phyloP scores from a whole-genome alignment of 2,329 filamentous ascomycete genomes.

The Pseudonectria buxi region DNA sequence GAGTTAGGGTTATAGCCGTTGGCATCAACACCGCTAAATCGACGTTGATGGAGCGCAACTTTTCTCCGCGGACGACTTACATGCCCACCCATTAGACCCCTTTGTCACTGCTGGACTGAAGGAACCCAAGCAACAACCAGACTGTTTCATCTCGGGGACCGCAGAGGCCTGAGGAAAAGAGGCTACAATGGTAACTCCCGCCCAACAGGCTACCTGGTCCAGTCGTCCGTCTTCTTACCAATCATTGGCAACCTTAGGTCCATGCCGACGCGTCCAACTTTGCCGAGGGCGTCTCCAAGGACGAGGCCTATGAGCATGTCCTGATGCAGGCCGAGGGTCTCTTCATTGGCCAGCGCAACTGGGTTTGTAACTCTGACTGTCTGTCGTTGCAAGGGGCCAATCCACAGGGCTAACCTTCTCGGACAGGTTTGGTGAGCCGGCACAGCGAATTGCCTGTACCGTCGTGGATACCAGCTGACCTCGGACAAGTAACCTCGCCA shows the following conservation, averaged over 20 bases:
- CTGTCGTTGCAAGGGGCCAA: slow-evolving; percentile 3
- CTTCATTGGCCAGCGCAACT: slow-evolving; percentile 68
- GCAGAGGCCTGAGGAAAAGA: no score
- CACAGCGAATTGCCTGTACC: neutral
- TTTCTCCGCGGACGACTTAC: no score
- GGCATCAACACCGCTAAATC: slow-evolving; percentile 21
- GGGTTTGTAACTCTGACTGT: slow-evolving; percentile 46
- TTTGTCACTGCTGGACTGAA: no score
- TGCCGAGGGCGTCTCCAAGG: slow-evolving; percentile 57
- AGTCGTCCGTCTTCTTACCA: neutral
- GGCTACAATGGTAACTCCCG: no score
- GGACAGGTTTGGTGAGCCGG: slow-evolving; percentile 21
- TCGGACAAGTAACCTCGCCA: slow-evolving; percentile 63
- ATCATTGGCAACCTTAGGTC: slow-evolving; percentile 40
- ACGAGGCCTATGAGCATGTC: slow-evolving; percentile 68
- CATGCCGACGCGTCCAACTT: slow-evolving; percentile 78
- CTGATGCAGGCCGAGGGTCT: slow-evolving; percentile 63
- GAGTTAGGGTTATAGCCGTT: slow-evolving; percentile 1
- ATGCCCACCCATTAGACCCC: no score
- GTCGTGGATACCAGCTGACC: slow-evolving; percentile 3
- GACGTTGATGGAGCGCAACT: slow-evolving; percentile 4
- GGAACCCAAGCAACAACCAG: no score
- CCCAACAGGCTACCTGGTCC: no score
- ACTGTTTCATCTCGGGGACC: no score
- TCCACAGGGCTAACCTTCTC: slow-evolving; percentile 7